These are phyloP conservation scores for Centrapalus pauciflorus DNA, from an alignment of 129 eudicot species.

Conservation along the genomic window DNA sequence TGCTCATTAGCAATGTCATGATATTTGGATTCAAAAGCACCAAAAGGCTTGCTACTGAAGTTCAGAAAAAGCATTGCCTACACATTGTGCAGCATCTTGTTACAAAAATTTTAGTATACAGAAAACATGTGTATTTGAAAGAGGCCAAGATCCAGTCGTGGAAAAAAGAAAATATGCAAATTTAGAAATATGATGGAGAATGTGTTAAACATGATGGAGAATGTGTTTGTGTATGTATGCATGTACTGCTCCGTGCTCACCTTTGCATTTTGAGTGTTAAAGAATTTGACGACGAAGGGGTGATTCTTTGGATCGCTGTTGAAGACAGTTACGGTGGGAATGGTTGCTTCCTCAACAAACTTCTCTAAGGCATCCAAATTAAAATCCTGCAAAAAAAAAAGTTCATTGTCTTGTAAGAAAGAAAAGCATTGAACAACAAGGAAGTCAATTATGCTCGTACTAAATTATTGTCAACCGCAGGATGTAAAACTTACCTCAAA, in stretches of 20 bases:
- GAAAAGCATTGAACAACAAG: neutral
- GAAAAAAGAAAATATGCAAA: too few species aligned
- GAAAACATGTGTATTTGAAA: neutral
- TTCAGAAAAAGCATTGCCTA: conserved; percentile 85
- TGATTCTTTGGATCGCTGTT: conserved; percentile 73
- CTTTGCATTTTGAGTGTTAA: conserved; percentile 68
- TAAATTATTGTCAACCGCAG: neutral
- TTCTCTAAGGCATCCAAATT: conserved; percentile 59
- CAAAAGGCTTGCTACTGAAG: conserved; percentile 54
- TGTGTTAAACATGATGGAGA: too few species aligned
- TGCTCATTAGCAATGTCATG: conserved; percentile 64
- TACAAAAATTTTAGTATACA: neutral
- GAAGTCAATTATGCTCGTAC: neutral
- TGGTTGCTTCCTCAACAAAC: conserved; percentile 67
- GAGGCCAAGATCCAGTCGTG: neutral
- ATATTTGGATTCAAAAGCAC: conserved; percentile 64
- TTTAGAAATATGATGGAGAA: neutral
- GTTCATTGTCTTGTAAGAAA: neutral
- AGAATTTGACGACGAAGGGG: conserved; percentile 72
- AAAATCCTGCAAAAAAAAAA: conserved; percentile 56
- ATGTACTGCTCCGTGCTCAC: too few species aligned
- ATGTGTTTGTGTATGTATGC: too few species aligned
- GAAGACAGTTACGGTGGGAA: conserved; percentile 66
- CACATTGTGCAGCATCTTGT: conserved; percentile 4
- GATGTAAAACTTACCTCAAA: conserved; percentile 45